Evolutionary conservation across 768 basidiomycete species (phyloP), one percentile per base, ranked within the genome.

Genomic region (Serendipita sp.): DNA sequence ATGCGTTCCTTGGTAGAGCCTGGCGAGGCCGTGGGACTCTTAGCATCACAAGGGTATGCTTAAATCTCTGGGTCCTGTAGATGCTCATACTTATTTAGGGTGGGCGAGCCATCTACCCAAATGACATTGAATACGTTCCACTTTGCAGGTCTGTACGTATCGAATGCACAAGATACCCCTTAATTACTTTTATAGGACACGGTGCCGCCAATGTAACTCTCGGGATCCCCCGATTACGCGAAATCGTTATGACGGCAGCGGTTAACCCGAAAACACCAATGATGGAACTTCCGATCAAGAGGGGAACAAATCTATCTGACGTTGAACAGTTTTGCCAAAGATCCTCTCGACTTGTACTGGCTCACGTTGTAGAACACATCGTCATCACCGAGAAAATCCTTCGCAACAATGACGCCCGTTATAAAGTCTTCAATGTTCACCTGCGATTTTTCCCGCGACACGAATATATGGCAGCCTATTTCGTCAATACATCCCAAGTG

Each of bases 111-210:
- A 3, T 99, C 96, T 15, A 99, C 96, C 0, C 96, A 99, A 73
- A 99, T 99, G 96, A 99, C 96, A 7, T 77, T 99, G 68, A 99
- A 99, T 73, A 99, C 96, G 11, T 99, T 99, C 83, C 96, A 99
- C 78, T 94, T 99, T 71, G 96, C 96, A 69, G 95, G 92, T 85
- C 74, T 70, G 81, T 71, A 44, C 67, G 66, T 54, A 44, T 34
- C 41, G 28, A 10, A n/a, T 23, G 38, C 46, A 52, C 5, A n/a
- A 35, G 11, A 2, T 66, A 44, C 70, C 51, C 44, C 47, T 48
- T 54, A 63, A 63, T n/a, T 44, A 41, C 63, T 62, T 41, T 45
- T n/a, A 41, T 68, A 93, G 91, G 95, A 68, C 96, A 98, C 72
- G 95, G 96, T 75, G 96, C 96, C 66, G 96, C 96, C 46, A 99